phyloP scores from a whole-genome alignment of 305 asterid species.

The Plantago coronopus region DNA sequence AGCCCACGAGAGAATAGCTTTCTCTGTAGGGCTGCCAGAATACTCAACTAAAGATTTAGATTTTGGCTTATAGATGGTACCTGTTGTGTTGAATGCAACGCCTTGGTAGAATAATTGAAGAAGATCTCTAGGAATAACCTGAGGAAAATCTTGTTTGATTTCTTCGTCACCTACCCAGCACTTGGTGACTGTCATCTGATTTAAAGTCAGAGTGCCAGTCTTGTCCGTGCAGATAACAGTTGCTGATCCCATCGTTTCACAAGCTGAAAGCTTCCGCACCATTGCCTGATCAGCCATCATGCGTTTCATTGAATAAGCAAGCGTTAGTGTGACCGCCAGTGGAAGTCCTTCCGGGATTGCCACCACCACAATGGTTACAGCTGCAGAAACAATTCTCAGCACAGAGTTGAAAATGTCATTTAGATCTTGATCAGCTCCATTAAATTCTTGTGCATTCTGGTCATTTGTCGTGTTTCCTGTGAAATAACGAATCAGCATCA shows the following conservation, averaged over 20 bases:
- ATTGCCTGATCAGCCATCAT: slow-evolving; percentile 65
- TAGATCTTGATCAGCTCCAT: slow-evolving; percentile 29
- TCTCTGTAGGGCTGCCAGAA: slow-evolving; percentile 44
- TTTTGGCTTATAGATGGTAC: slow-evolving; percentile 35
- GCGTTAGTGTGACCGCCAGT: slow-evolving; percentile 55
- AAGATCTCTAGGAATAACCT: slow-evolving; percentile 17
- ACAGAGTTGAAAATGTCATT: slow-evolving; percentile 45
- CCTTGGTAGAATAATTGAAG: slow-evolving; percentile 34
- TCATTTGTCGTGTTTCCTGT: slow-evolving; percentile 39
- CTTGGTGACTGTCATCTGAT: slow-evolving; percentile 47
- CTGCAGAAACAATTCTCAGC: slow-evolving; percentile 38
- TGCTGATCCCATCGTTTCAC: slow-evolving; percentile 61
- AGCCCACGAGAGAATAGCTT: slow-evolving; percentile 46
- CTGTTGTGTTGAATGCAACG: slow-evolving; percentile 43
- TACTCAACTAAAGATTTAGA: slow-evolving; percentile 26
- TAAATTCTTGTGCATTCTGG: slow-evolving; percentile 22
- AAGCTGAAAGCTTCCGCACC: slow-evolving; percentile 60
- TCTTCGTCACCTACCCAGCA: slow-evolving; percentile 34
- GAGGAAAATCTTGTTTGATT: slow-evolving; percentile 21
- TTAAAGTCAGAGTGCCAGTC: slow-evolving; percentile 46
- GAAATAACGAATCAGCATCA: slow-evolving; percentile 49
- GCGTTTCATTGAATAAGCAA: slow-evolving; percentile 54
- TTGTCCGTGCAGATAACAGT: slow-evolving; percentile 57
- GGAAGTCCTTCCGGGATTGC: slow-evolving; percentile 68
- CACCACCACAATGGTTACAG: slow-evolving; percentile 55